Evolutionary conservation across 192 early-diverging fungal species (phyloP), one percentile per base, ranked within the genome.

Genomic region (Phycomyces nitens): DNA sequence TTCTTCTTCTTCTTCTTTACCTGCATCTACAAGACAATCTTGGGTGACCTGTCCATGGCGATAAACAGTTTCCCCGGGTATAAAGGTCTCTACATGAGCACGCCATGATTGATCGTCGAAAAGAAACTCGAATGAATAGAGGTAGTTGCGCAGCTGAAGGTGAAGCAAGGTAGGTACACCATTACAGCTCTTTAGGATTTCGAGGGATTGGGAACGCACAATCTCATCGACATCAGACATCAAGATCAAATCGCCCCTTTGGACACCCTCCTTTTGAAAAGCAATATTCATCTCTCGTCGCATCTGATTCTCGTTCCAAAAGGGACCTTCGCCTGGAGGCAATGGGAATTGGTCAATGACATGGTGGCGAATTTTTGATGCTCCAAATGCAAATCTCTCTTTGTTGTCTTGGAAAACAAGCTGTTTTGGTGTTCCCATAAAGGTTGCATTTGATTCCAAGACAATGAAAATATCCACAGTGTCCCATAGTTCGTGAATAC

Each of bases 171-270:
- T 43, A 18, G 86, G 86, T 5, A 79, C 75, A 26, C 68, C 74
- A 0, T 62, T 54, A 65, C 86, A 88, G 3, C 23, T 40, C 34
- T 67, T 72, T 8, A 86, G 23, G 0, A 86, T 53, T 26, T 69
- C 53, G 11, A 86, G 41, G 10, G 82, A 80, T 34, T 77, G 60
- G 10, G 47, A 42, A 34, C 69, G 59, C 1, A 81, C 75, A 10
- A 88, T 77, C 58, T 88, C 86, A 59, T 88, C 86, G 18, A 81
- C 79, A 70, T 88, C 86, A 14, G 72, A 63, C 69, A 78, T 84
- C 18, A 84, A 63, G 0, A 86, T 55, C 20, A 71, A 58, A 63
- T 86, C 86, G 14, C 73, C 80, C 39, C 14, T n/a, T 21, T 65
- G 43, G n/a, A 67, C 20, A 14, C 56, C 69, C 6, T 40, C 23